Evolutionary conservation across 805 yeast genomes (phyloP).

Genomic region (Candida krabiensis): DNA sequence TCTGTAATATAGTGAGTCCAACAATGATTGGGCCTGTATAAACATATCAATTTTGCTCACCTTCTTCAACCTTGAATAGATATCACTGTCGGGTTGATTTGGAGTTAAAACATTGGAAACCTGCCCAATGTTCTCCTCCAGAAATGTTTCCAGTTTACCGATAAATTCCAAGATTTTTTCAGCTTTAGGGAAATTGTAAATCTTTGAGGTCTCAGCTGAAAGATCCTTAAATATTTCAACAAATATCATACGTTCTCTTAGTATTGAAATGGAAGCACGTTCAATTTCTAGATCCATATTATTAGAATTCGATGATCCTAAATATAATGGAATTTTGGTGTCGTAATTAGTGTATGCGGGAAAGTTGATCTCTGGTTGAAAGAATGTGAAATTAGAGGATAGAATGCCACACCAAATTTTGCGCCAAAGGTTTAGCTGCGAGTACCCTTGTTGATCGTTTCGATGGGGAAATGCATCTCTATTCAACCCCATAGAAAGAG

Average conservation of each 20-base stretch:
- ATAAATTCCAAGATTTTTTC: constrained; percentile 34
- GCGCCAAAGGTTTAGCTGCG: constrained; percentile 50
- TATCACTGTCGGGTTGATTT: constrained; percentile 8
- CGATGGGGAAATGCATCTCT: constrained; percentile 42
- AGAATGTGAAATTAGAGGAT: constrained; percentile 42
- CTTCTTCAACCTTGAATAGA: constrained; percentile 20
- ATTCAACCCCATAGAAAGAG: constrained; percentile 45
- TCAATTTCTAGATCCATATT: constrained; percentile 38
- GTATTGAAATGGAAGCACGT: constrained; percentile 33
- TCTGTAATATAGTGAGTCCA: constrained; percentile 35
- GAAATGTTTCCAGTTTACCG: constrained; percentile 35
- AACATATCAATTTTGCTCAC: constrained; percentile 18
- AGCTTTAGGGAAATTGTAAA: constrained; percentile 35
- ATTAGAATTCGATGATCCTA: constrained; percentile 32
- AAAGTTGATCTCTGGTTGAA: constrained; percentile 32
- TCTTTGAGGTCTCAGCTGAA: constrained; percentile 32
- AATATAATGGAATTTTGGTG: constrained; percentile 43
- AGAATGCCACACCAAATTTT: constrained; percentile 56
- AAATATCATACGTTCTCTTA: constrained; percentile 31
- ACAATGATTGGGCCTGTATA: constrained; percentile 14
- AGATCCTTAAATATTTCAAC: constrained; percentile 32
- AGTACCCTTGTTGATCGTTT: constrained; percentile 28
- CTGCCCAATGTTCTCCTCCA: constrained; percentile 9
- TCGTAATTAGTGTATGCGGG: constrained; percentile 39
- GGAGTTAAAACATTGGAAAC: constrained; percentile 17